Evolutionary conservation across 345 rosid genomes (phyloP), one percentile per base, ranked within the genome.

Genomic region (Camelina neglecta): DNA sequence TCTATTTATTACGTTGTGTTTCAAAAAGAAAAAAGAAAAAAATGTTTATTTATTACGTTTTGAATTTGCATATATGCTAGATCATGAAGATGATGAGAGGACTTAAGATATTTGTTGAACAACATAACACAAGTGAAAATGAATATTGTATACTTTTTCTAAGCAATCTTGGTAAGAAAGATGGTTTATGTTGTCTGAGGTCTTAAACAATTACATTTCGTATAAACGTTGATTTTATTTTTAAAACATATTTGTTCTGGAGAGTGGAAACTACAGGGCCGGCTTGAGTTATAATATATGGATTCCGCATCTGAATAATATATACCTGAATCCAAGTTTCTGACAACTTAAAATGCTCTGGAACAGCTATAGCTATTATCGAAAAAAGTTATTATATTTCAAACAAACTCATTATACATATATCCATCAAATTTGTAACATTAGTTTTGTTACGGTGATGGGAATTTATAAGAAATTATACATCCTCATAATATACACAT

Each of bases 311-410:
- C 69, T 72, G 60, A 6, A 3, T 39, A 51, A 29, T 29, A 31
- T 54, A 39, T 26, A 62, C 53, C 12, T 54, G 54, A 73, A 44
- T 73, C 64, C 56, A 58, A 44, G 65, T 57, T 26, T 58, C 33
- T 26, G 45, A 69, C 65, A 54, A n/a, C 70, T 49, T 63, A 64
- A 44, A 63, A 64, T 64, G 56, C 38, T 36, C 24, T 23, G 26
- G 42, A 31, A 64, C 63, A 73, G 24, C 18, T 41, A n/a, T n/a
- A 73, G 24, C 18, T 41, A n/a, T n/a, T 6, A 44, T 42, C 18
- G 41, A 15, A 13, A 15, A 12, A 15, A 15, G 49, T 1, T 45
- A 45, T 15, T 15, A 6, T 45, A 45, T 45, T 6, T 45, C 8
- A 47, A 47, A 15, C 33, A 44, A 70, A 69, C 20, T 15, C 42